Evolutionary conservation across 805 yeast genomes (phyloP).

Genomic region (Saitoella complicata): DNA sequence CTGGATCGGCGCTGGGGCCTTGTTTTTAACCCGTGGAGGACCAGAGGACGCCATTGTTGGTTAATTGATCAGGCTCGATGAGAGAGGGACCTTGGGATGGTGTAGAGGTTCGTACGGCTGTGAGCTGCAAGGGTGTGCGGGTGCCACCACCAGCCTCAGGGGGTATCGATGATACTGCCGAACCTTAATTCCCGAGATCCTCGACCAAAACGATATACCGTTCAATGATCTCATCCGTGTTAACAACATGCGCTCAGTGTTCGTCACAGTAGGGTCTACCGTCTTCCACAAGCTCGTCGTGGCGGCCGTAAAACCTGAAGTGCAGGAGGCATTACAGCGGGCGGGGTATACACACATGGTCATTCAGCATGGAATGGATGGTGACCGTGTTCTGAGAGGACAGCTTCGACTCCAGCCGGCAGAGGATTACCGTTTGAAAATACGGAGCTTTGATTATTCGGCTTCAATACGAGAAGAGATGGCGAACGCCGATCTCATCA

Average conservation of each 20-base stretch:
- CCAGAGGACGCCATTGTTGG: conserved; percentile 13
- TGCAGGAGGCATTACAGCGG: background rate
- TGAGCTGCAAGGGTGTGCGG: too few species aligned
- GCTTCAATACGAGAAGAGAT: conserved; percentile 29
- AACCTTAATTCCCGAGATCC: too few species aligned
- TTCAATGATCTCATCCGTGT: too few species aligned
- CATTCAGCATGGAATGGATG: conserved; percentile 1
- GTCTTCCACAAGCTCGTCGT: conserved; percentile 1
- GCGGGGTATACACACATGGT: background rate
- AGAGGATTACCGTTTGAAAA: conserved; percentile 3
- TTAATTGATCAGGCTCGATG: too few species aligned
- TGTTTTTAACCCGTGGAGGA: conserved; percentile 22
- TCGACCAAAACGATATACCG: too few species aligned
- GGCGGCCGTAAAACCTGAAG: background rate
- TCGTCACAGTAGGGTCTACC: conserved; percentile 3
- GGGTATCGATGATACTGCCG: too few species aligned
- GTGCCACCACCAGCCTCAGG: too few species aligned
- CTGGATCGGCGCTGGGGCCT: conserved; percentile 35
- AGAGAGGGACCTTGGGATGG: too few species aligned
- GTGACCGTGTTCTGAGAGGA: background rate
- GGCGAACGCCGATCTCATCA: conserved; percentile 36
- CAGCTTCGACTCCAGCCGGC: background rate
- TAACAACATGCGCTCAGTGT: conserved; percentile 17
- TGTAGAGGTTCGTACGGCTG: background rate
- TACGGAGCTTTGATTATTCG: conserved; percentile 34